Evolutionary conservation across 768 basidiomycete species (phyloP).

Genomic region (Boletus reticulatus): DNA sequence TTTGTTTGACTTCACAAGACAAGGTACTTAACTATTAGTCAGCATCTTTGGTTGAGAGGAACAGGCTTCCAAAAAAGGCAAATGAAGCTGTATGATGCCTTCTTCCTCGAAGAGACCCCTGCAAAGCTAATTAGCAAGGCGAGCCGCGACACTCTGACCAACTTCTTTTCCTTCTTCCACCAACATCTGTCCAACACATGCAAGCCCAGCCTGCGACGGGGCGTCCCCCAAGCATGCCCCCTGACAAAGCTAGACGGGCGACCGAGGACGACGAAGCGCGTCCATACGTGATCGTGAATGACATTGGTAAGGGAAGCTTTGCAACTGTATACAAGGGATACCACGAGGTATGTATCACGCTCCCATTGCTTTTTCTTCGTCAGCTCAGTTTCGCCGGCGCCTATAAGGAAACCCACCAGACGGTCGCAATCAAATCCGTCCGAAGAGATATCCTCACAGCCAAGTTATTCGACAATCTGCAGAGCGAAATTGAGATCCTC

Average conservation of each 20-base stretch:
- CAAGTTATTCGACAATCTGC: constrained; percentile 96
- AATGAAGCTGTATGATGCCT: constrained; percentile 18
- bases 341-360: constrained; percentile 63
- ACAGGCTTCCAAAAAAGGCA: constrained; percentile 27
- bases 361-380: neutral
- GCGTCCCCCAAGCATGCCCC: constrained; percentile 21
- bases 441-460: constrained; percentile 82
- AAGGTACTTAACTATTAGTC: constrained; percentile 14
- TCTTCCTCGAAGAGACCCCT: constrained; percentile 19
- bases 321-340: constrained; percentile 95
- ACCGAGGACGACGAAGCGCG: constrained; percentile 67
- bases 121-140: constrained; percentile 27
- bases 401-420: constrained; percentile 65
- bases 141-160: constrained; percentile 5
- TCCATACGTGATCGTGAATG: constrained; percentile 73
- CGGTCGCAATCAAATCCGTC: constrained; percentile 94
- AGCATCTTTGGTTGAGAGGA: constrained; percentile 19
- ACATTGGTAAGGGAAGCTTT: constrained; percentile 91
- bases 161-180: constrained; percentile 12
- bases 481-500: constrained; percentile 95
- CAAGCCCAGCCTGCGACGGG: constrained; percentile 19
- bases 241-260: constrained; percentile 30
- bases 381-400: neutral
- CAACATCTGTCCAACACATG: constrained; percentile 15
- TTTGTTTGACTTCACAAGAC: neutral